phyloP scores from a whole-genome alignment of 106 monocot species.

The Triglochin maritima region DNA sequence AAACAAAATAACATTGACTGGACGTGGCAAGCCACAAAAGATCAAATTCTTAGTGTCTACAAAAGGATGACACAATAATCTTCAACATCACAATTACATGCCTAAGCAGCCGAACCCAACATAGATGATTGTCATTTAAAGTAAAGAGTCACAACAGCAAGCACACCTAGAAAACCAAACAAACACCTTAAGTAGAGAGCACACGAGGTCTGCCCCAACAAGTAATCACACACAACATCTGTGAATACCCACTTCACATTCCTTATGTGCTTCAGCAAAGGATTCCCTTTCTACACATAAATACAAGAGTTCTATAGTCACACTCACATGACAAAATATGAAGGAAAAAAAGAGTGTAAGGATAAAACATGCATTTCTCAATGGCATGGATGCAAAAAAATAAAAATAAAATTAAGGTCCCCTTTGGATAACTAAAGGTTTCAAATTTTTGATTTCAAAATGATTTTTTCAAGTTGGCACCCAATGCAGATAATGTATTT shows the following conservation, averaged over 20 bases:
- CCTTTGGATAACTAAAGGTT: no score
- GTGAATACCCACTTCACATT: conserved; percentile 79
- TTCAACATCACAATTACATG: no score
- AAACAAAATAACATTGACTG: no score
- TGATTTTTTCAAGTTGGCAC: no score
- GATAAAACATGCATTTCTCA: not conserved
- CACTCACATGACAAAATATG: not conserved
- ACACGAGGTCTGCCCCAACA: conserved; percentile 72
- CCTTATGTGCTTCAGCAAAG: conserved; percentile 85
- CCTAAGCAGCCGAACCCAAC: no score
- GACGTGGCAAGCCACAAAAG: no score
- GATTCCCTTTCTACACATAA: conserved; percentile 67
- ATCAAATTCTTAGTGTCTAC: no score
- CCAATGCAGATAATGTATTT: no score
- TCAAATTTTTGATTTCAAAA: no score
- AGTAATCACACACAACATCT: conserved; percentile 74
- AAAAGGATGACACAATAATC: no score
- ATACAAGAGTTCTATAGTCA: not conserved
- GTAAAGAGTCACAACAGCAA: not conserved
- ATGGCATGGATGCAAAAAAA: no score
- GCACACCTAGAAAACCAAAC: not conserved
- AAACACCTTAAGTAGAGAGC: conserved; percentile 77
- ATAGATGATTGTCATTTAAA: not conserved
- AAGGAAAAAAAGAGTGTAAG: not conserved
- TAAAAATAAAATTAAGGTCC: no score